These are phyloP conservation scores for Sugiyamaella mastotermitis DNA, from an alignment of 805 yeast genomes.

Conservation along the genomic window DNA sequence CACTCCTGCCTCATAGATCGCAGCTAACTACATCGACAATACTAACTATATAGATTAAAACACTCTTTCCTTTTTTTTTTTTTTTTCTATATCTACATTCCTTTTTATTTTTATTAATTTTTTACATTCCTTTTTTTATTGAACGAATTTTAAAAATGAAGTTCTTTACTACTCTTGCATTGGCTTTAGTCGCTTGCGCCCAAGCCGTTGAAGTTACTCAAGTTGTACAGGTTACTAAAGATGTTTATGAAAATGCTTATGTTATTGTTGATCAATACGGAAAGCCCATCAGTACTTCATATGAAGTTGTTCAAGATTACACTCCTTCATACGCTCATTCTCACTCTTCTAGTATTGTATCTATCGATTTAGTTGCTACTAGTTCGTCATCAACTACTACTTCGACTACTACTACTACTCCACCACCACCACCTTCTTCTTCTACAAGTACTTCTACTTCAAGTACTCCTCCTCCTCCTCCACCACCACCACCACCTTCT, in stretches of 20 bases:
- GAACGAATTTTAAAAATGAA: no score
- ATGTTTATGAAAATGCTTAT: slow-evolving; percentile 20
- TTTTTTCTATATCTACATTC: no score
- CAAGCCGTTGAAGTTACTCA: slow-evolving; percentile 19
- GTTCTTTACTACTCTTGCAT: no score
- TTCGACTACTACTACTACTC: slow-evolving; percentile 8
- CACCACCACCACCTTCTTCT: slow-evolving; percentile 9
- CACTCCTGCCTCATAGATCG: no score
- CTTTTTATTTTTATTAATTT: no score
- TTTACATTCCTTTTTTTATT: no score
- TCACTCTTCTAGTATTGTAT: slow-evolving; percentile 8
- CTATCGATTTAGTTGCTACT: slow-evolving; percentile 4
- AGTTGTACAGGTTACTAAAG: slow-evolving; percentile 18
- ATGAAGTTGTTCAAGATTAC: slow-evolving; percentile 14
- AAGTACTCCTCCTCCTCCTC: slow-evolving; percentile 6
- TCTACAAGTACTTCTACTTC: no score
- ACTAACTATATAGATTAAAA: no score
- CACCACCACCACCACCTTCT: slow-evolving; percentile 5
- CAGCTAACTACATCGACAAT: no score
- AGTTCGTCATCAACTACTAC: slow-evolving; percentile 6
- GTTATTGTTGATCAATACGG: slow-evolving; percentile 24
- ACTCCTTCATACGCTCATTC: slow-evolving; percentile 12
- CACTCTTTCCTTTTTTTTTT: no score
- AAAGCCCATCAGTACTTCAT: slow-evolving; percentile 18
- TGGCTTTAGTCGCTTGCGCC: no score